Evolutionary conservation across 441 rosid species (phyloP).

Genomic region (Gossypium davidsonii): DNA sequence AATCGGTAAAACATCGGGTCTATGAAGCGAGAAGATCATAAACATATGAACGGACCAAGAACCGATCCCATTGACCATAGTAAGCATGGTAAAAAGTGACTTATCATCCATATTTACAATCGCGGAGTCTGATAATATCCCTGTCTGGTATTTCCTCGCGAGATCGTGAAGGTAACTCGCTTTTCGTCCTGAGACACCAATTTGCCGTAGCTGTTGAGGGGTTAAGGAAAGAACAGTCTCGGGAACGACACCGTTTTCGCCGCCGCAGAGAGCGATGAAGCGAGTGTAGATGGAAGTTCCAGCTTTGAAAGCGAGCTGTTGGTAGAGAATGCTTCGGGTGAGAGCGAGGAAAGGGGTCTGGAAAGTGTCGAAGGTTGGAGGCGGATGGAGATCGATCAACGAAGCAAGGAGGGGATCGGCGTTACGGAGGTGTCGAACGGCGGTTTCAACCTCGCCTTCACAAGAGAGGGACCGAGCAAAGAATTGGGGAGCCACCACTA

Average conservation of each 20-base stretch:
- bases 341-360: slow-evolving; percentile 78
- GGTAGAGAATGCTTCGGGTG: slow-evolving; percentile 77
- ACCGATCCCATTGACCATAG: slow-evolving; percentile 96
- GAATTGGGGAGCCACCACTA: slow-evolving; percentile 31
- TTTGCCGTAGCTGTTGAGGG: slow-evolving; percentile 75
- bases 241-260: slow-evolving; percentile 63
- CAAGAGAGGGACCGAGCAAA: slow-evolving; percentile 64
- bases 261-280: slow-evolving; percentile 72
- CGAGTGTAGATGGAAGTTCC: slow-evolving; percentile 87
- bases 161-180: slow-evolving; percentile 94
- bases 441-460: slow-evolving; percentile 72
- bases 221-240: slow-evolving; percentile 58
- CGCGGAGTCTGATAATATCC: slow-evolving; percentile 65
- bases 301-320: slow-evolving; percentile 82
- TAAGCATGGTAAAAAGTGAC: slow-evolving; percentile 87
- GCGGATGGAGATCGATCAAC: slow-evolving; percentile 57
- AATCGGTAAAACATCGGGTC: slow-evolving; percentile 90
- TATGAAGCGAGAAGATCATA: slow-evolving; percentile 89
- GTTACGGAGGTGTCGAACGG: slow-evolving; percentile 63
- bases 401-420: slow-evolving; percentile 62
- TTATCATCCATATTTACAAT: slow-evolving; percentile 88
- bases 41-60: slow-evolving; percentile 98
- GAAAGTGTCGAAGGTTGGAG: slow-evolving; percentile 70
- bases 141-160: slow-evolving; percentile 77
- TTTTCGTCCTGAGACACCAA: slow-evolving; percentile 85